These are phyloP conservation scores for Vaccinium darrowii DNA, from an alignment of 148 eudicot species.

Conservation along the genomic window DNA sequence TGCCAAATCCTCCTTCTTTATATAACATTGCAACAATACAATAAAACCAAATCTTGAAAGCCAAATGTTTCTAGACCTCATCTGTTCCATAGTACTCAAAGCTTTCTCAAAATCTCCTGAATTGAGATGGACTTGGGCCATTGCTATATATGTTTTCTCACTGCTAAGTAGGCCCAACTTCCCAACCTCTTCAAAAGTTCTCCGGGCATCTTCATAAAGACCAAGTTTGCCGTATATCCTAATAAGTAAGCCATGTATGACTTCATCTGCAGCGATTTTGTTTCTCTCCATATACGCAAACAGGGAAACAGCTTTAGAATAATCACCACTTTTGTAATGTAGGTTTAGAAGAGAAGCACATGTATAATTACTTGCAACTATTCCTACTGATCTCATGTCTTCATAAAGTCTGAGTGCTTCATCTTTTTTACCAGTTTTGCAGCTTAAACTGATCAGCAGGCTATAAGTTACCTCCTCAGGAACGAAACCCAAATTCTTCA, in stretches of 20 bases:
- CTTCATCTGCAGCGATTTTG: slow-evolving; percentile 73
- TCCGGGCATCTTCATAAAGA: slow-evolving; percentile 76
- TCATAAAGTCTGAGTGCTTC: slow-evolving; percentile 62
- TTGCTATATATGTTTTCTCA: slow-evolving; percentile 75
- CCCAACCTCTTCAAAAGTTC: slow-evolving; percentile 68
- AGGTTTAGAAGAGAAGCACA: slow-evolving; percentile 82
- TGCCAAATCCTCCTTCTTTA: slow-evolving; percentile 59
- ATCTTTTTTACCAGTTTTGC: slow-evolving; percentile 49
- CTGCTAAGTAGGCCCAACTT: slow-evolving; percentile 59
- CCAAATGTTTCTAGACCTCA: slow-evolving; percentile 55
- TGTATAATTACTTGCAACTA: slow-evolving; percentile 77
- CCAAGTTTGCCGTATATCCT: slow-evolving; percentile 93
- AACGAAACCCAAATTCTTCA: slow-evolving; percentile 65
- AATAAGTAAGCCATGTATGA: slow-evolving; percentile 77
- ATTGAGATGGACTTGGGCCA: slow-evolving; percentile 87
- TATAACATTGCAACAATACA: slow-evolving; percentile 64
- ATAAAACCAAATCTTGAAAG: slow-evolving; percentile 61
- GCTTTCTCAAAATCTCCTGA: slow-evolving; percentile 59
- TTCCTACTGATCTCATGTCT: slow-evolving; percentile 56
- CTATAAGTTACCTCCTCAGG: slow-evolving; percentile 92
- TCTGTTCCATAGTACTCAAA: slow-evolving; percentile 49
- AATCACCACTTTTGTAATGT: slow-evolving; percentile 68
- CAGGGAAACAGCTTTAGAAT: slow-evolving; percentile 75
- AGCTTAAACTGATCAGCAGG: slow-evolving; percentile 51
- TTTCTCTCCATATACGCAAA: slow-evolving; percentile 78